Evolutionary conservation across 306 rosid species (phyloP), one percentile per base, ranked within the genome.

Genomic region (Citrullus colocynthis): DNA sequence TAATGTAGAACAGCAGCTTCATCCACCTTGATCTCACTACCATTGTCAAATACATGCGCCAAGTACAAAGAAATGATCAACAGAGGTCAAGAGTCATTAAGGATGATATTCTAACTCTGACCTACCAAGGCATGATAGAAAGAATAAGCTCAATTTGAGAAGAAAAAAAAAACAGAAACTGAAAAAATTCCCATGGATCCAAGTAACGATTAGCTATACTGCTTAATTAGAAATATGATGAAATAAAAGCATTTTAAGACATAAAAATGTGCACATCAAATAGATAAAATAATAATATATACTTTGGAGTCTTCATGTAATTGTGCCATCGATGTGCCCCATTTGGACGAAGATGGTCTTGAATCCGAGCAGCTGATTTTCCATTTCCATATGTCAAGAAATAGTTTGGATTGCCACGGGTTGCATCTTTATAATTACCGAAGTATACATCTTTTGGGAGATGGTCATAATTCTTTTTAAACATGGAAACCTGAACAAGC

Each of bases 251-350:
- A 52, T 34, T 51, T 45, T 28, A 39, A 5, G 51, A 67, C 49
- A 42, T 15, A 51, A 11, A 62, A 52, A 63, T 60, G 77, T 56
- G 81, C 73, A 85, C 78, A 49, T 73, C 57, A 76, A n/a, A 78
- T 59, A 42, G 76, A 67, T 42, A 57, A 48, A 34, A 56, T 78
- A 79, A 81, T 78, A 42, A 58, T 78, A 77, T 91, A 73, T 91
- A 94, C 98, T 83, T 82, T 20, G 97, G 98, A 9, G 94, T 63
- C 89, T 91, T 94, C 98, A 94, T 91, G 83, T 91, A 91, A 84
- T 94, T 94, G 86, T 94, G 97, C 98, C 98, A 94, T 87, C 97
- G 89, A 79, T 96, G 99, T 85, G 99, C 99, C 69, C 98, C 99
- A 74, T 96, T 91, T 30, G 99, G 98, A 75, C 97, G 99, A 64